These are phyloP conservation scores for Stephania japonica DNA, from an alignment of 164 flowering plant genomes.

Conservation along the genomic window DNA sequence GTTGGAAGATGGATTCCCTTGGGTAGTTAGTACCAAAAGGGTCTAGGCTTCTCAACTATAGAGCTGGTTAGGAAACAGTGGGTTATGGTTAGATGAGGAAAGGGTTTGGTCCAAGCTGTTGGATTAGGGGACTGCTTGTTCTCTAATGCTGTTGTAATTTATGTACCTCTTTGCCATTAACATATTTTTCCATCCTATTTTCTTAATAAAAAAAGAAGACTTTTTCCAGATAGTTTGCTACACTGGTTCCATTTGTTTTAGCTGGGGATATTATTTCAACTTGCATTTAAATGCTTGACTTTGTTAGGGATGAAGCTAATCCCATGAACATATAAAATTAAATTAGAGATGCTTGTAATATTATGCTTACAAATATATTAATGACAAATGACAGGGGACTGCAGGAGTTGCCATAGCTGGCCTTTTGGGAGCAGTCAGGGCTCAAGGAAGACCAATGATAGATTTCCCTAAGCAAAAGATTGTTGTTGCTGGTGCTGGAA, in stretches of 20 bases:
- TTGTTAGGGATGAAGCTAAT: background rate
- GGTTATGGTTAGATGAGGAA: no score
- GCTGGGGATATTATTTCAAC: background rate
- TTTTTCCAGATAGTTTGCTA: background rate
- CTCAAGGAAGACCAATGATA: conserved; percentile 94
- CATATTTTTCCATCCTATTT: no score
- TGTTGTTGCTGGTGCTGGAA: conserved; percentile 99
- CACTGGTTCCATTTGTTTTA: background rate
- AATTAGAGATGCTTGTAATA: background rate
- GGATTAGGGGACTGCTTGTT: no score
- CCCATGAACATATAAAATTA: background rate
- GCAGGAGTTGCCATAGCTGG: conserved; percentile 99
- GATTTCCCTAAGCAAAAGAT: conserved; percentile 97
- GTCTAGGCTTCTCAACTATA: no score
- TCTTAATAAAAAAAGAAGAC: no score
- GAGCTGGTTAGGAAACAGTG: no score
- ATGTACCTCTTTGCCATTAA: no score
- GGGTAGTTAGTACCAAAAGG: no score
- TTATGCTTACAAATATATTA: background rate
- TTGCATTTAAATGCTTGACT: background rate
- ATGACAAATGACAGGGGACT: conserved; percentile 58
- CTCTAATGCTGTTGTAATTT: no score
- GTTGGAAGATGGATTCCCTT: background rate
- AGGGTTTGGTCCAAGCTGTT: no score
- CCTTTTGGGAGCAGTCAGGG: conserved; percentile 95